Evolutionary conservation across 768 basidiomycete species (phyloP).

Genomic region (Mycena olivaceomarginata): DNA sequence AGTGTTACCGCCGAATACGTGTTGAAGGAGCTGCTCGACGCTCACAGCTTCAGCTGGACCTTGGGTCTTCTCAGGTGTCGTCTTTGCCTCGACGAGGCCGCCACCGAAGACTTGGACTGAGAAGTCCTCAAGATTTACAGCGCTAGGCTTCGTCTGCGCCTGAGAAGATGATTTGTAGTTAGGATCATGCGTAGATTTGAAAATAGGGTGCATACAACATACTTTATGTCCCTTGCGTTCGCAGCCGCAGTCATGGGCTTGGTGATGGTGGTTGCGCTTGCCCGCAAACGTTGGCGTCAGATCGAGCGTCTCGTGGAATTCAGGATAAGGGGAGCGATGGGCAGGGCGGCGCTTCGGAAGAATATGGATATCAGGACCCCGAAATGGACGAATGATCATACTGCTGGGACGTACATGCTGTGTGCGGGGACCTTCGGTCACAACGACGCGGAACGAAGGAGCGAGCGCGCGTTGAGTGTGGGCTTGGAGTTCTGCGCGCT

Average conservation of each 20-base stretch:
- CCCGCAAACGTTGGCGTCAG: not conserved
- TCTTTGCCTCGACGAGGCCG: not conserved
- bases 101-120: conserved; percentile 25
- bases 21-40: conserved; percentile 16
- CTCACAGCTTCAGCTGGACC: not conserved
- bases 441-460: conserved; percentile 21
- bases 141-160: too few species aligned
- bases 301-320: conserved; percentile 14
- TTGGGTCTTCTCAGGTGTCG: not conserved
- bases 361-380: conserved; percentile 2
- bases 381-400: not conserved
- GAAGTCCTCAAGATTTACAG: conserved; percentile 3
- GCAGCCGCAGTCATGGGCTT: not conserved
- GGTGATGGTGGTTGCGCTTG: not conserved
- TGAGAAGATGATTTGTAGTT: too few species aligned
- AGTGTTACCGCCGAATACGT: conserved; percentile 5
- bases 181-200: too few species aligned
- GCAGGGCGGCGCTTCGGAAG: conserved; percentile 3
- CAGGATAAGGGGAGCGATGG: not conserved
- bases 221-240: conserved; percentile 14
- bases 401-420: conserved; percentile 27
- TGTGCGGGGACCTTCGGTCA: not conserved
- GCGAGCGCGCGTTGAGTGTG: conserved; percentile 19
- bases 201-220: not conserved
- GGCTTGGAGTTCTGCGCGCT: conserved; percentile 30